phyloP scores from a whole-genome alignment of 768 basidiomycete species.

The Boletus sp. region DNA sequence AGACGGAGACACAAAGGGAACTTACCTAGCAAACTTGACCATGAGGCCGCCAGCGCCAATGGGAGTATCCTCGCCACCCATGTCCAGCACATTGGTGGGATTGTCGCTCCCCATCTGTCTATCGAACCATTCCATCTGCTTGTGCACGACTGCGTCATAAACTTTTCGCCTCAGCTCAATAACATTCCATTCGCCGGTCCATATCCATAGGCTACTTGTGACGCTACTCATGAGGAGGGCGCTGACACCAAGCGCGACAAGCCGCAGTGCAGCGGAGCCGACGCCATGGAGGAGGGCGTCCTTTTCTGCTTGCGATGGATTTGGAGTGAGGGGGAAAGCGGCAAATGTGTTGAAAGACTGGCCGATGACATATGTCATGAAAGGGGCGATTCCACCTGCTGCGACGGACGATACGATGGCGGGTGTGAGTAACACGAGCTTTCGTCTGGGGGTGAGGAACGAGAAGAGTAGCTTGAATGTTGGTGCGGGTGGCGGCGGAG shows the following conservation, averaged over 20 bases:
- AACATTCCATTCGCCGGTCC: slow-evolving; percentile 79
- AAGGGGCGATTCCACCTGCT: slow-evolving; percentile 72
- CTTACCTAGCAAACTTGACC: slow-evolving; percentile 85
- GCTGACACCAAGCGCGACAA: slow-evolving; percentile 61
- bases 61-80: slow-evolving; percentile 42
- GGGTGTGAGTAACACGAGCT: slow-evolving; percentile 57
- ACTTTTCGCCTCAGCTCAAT: slow-evolving; percentile 63
- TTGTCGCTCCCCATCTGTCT: slow-evolving; percentile 62
- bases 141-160: slow-evolving; percentile 60
- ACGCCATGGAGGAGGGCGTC: slow-evolving; percentile 52
- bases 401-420: slow-evolving; percentile 58
- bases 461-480: slow-evolving; percentile 66
- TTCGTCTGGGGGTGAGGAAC: slow-evolving; percentile 54
- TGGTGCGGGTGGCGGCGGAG: slow-evolving; percentile 38
- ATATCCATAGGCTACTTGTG: slow-evolving; percentile 81
- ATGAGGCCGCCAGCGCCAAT: slow-evolving; percentile 87
- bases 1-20: background rate
- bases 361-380: slow-evolving; percentile 83
- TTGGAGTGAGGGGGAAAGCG: slow-evolving; percentile 43
- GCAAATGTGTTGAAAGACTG: slow-evolving; percentile 73
- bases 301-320: slow-evolving; percentile 42
- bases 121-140: slow-evolving; percentile 92
- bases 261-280: slow-evolving; percentile 59
- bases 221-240: slow-evolving; percentile 70
- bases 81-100: slow-evolving; percentile 35